Conservation (phyloP, 805 yeast species). For the Kazachstania martiniae region DNA sequence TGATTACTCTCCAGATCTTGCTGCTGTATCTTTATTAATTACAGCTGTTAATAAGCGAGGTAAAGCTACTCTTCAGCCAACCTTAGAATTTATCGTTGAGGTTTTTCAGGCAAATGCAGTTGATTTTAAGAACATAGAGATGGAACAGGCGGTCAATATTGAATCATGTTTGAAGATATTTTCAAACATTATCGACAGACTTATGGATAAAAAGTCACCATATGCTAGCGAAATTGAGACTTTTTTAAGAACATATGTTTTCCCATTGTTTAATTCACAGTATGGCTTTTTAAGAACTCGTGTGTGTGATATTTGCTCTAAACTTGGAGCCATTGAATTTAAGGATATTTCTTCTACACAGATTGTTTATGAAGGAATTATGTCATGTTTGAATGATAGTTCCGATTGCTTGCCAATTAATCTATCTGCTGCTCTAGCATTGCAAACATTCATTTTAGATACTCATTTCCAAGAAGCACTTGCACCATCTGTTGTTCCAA, state of each 20-base stretch:
- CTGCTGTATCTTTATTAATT: slow-evolving; percentile 63
- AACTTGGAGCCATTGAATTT: slow-evolving; percentile 53
- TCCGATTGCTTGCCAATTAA: slow-evolving; percentile 58
- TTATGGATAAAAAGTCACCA: slow-evolving; percentile 45
- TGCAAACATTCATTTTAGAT: slow-evolving; percentile 64
- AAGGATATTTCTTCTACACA: slow-evolving; percentile 29
- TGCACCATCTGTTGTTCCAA: slow-evolving; percentile 57
- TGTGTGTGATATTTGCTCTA: slow-evolving; percentile 54
- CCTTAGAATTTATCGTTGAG: slow-evolving; percentile 47
- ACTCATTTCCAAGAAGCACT: slow-evolving; percentile 60
- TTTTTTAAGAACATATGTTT: slow-evolving; percentile 49
- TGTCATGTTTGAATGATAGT: slow-evolving; percentile 29
- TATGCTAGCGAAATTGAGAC: slow-evolving; percentile 54
- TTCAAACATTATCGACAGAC: slow-evolving; percentile 56
- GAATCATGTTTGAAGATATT: slow-evolving; percentile 76
- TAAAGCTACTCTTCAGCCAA: slow-evolving; percentile 46
- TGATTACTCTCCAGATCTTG: slow-evolving; percentile 57
- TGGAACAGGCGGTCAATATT: slow-evolving; percentile 48
- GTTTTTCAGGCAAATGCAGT: slow-evolving; percentile 29
- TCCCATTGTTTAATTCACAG: slow-evolving; percentile 59
- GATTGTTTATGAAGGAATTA: slow-evolving; percentile 36
- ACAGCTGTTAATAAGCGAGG: slow-evolving; percentile 64
- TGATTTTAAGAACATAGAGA: slow-evolving; percentile 20
- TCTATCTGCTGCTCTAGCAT: slow-evolving; percentile 73
- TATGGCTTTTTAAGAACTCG: slow-evolving; percentile 66